Conservation (phyloP, 1,284 basidiomycete genomes). For the Schizophyllum amplum region DNA sequence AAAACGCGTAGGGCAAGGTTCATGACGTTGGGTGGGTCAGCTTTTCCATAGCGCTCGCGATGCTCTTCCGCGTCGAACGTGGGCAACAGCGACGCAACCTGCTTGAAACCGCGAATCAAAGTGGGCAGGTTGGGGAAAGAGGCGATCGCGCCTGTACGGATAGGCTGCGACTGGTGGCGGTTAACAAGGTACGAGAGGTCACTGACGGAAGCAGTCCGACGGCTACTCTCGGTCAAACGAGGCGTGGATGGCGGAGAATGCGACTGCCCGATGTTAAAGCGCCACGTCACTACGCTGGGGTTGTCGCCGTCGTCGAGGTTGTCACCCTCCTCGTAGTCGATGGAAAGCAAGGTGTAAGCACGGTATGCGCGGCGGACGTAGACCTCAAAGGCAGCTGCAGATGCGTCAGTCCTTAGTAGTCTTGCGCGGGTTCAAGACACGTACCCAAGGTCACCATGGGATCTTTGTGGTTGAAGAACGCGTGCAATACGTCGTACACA, state of each 20-base stretch:
- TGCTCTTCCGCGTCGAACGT: constrained; percentile 67
- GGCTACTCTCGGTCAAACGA: constrained; percentile 54
- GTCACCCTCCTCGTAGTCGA: constrained; percentile 92
- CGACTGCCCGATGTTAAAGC: constrained; percentile 86
- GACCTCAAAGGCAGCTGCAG: constrained; percentile 85
- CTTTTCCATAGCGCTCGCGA: constrained; percentile 65
- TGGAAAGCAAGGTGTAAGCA: constrained; percentile 86
- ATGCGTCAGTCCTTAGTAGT: constrained; percentile 8
- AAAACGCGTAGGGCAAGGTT: constrained; percentile 89
- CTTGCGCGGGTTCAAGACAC: constrained; percentile 16
- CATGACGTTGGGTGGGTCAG: constrained; percentile 84
- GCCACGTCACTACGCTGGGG: constrained; percentile 82
- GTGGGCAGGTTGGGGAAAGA: constrained; percentile 76
- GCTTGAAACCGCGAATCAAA: constrained; percentile 68
- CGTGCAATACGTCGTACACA: constrained; percentile 93
- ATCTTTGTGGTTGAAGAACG: constrained; percentile 89
- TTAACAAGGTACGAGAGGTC: constrained; percentile 88
- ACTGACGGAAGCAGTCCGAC: constrained; percentile 82
- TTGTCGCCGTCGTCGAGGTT: constrained; percentile 69
- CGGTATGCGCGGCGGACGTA: constrained; percentile 95
- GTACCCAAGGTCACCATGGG: constrained; percentile 77
- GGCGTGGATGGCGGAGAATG: constrained; percentile 83
- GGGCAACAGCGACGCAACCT: constrained; percentile 62
- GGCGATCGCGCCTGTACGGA: constrained; percentile 83
- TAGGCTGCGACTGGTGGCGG: constrained; percentile 76